Evolutionary conservation across 495 filamentous ascomycete genomes (phyloP), one percentile per base, ranked within the genome.

Genomic region (Parachaetomium inaequale): DNA sequence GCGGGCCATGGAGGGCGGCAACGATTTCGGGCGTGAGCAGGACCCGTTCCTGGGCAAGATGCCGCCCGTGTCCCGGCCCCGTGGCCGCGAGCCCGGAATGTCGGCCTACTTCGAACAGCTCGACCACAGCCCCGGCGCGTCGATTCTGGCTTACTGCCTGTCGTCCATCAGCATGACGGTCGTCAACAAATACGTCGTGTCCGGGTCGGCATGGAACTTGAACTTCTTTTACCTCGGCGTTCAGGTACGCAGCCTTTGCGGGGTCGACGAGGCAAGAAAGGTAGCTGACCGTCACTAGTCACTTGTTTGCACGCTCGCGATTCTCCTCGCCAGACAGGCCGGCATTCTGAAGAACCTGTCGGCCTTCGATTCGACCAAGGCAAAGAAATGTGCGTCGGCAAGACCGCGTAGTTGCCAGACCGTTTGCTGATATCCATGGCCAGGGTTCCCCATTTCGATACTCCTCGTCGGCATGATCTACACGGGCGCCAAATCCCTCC

Each of bases 391-490:
- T 95, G 78, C 50, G 88, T 68, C 29, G 8, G 4, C 46, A 25
- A 36, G n/a, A 2, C 38, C 19, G 21, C 28, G 12, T 17, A 14
- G 7, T 3, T 32, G 14, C 19, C 14, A 32, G 26, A 47, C 4
- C 25, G 28, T 34, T 38, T 65, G 46, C 70, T 76, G 65, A 76
- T 66, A 61, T 7, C 59, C 7, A 49, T 57, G 50, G 31, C 40
- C 69, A 96, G 92, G 93, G 94, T 99, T 99, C 75, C 94, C 94
- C 45, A 91, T 99, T 72, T 97, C 95, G 50, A 80, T 98, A 46
- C 87, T 97, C 58, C 87, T 99, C 62, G 95, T 99, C 74, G 92
- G 92, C 67, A 99, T 97, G 93, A 99, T 98, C 77, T 99, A 98
- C 81, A 98, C 94, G 51, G 86, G 90, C 71, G 92, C 90, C 72